Base-by-base conservation (phyloP, 2,329 filamentous ascomycete species). In the Rutstroemia sp. region DNA sequence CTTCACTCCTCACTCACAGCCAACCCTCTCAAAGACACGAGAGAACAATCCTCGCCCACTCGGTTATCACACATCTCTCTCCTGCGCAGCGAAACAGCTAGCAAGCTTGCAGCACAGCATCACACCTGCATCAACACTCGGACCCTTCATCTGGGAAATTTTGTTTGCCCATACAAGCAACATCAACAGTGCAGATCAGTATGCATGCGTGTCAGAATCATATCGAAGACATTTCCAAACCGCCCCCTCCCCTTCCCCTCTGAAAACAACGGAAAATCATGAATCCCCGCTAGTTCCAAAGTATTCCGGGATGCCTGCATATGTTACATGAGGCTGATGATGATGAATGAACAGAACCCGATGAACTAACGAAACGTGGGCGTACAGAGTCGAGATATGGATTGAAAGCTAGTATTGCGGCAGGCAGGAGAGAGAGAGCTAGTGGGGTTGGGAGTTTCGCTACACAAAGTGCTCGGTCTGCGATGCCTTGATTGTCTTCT, bases 171-270 rank as follows among this genome's bases (percentile, higher is more conserved):
- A 45, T 21, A 54, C 44, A 21, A 54, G 16, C 39, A 12, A 40
- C 27, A 49, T n/a, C 27, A 42, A 49, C 30, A 27, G 12, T 55
- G 53, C 53, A 55, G 46, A 42, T 54, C 7, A 16, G 23, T 54
- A 45, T 50, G 27, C 21, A 17, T 50, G 53, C 38, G 25, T 55
- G 38, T 38, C 46, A 55, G 25, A 51, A 51, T 45, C 25, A 55
- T 51, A 55, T 50, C 50, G 25, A 50, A 42, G 12, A 8, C n/a
- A 4, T 42, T 34, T 34, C 30, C 38, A 23, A 54, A 45, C 30
- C 10, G 10, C 12, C 30, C 30, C 4, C n/a, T n/a, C n/a, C n/a
- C n/a, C n/a, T 3, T 34, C 9, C 30, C 8, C 30, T 10, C 5
- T 17, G 25, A 23, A 38, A 51, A n/a, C 14, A 51, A 40, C 30